Evolutionary conservation across 805 yeast genomes (phyloP).

Genomic region (Maudiozyma barnettii): DNA sequence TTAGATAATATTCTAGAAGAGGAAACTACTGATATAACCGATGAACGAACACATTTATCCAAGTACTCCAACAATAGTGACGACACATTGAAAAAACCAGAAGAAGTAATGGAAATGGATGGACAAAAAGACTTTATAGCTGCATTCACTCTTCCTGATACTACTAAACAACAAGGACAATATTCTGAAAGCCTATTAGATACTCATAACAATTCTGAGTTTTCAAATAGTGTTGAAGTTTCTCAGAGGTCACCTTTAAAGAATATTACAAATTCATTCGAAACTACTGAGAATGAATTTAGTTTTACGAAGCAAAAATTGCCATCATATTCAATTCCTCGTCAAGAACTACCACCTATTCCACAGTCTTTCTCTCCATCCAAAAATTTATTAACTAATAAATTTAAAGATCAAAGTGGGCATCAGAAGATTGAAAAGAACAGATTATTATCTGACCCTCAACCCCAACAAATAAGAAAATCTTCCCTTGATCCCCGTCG

Average conservation of each 20-base stretch:
- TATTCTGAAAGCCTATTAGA: not conserved
- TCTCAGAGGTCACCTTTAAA: conserved; percentile 2
- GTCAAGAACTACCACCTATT: not conserved
- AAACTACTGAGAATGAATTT: conserved; percentile 1
- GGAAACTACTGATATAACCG: conserved; percentile 6
- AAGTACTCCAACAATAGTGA: not conserved
- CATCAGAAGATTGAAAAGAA: not conserved
- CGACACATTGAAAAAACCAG: not conserved
- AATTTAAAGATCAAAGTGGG: not conserved
- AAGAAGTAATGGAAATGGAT: not conserved
- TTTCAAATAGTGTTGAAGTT: not conserved
- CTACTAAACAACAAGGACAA: not conserved
- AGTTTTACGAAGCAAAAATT: not conserved
- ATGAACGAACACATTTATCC: not conserved
- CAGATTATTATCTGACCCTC: conserved; percentile 13
- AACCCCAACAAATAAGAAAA: not conserved
- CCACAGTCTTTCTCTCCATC: no score
- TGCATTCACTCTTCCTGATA: not conserved
- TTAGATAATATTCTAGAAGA: conserved; percentile 22
- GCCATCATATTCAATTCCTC: not conserved
- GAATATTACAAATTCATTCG: conserved; percentile 6
- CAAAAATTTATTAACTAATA: no score
- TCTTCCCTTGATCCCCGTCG: conserved; percentile 27
- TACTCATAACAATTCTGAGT: not conserved
- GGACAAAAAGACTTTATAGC: not conserved